Base-by-base conservation (phyloP, 2,329 filamentous ascomycete genomes). In the Fusarium foetens region DNA sequence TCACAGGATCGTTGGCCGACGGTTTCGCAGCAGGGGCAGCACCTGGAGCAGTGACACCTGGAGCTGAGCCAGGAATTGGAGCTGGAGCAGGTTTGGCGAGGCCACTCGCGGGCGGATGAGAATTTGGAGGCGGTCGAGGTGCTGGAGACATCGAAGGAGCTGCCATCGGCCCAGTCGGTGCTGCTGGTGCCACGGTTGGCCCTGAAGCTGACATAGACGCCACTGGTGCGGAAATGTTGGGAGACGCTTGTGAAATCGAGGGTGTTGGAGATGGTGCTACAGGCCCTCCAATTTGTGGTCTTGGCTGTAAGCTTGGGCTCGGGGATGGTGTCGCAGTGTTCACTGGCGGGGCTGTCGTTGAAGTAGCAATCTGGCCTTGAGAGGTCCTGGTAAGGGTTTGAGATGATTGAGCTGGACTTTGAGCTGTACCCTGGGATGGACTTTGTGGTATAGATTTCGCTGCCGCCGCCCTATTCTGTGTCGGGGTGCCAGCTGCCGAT, bases 1-100 rank as follows among this genome's bases (percentile, higher is more conserved):
- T 95, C 46, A 96, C 94, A 1, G 93, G 93, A 77, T 95, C 93
- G 29, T 84, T 82, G n/a, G 81, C 64, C 11, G 76, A 73, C 35
- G 77, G 70, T 38, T 77, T 80, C 17, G 68, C 63, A n/a, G 67
- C 69, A 21, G 66, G 58, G 29, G 74, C 61, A n/a, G 38, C 17
- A 31, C 43, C 58, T 19, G 62, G 31, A n/a, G 66, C 62, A 19
- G 67, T 63, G 13, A 65, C 53, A 29, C 72, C 63, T 38, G 66
- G 46, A n/a, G 66, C 63, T 25, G 66, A 51, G 17, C 72, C 59
- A 21, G 71, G 64, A 27, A 51, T 68, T 19, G 72, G 61, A n/a
- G 71, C 58, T 38, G 63, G 21, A 19, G 49, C 60, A 29, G 74
- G 68, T 33, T 76, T 73, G 7, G 58, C 67, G 14, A 75, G 58